Evolutionary conservation across 139 green algal species (phyloP).

Genomic region (Picochlorum sp.): DNA sequence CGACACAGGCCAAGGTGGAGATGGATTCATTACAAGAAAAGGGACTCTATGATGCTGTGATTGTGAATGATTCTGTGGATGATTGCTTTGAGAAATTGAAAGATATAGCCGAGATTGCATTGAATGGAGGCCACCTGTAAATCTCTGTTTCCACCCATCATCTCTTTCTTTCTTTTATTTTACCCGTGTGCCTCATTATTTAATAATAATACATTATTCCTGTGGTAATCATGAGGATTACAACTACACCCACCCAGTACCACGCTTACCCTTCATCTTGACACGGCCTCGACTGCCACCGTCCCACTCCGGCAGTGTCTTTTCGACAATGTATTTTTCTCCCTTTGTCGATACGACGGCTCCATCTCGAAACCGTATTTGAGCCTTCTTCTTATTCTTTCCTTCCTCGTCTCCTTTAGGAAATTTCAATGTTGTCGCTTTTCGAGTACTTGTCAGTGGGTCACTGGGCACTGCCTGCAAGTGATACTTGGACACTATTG

Average conservation of each 20-base stretch:
- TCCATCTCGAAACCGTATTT: conserved; percentile 51
- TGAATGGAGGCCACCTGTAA: conserved; percentile 13
- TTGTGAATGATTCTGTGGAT: conserved; percentile 70
- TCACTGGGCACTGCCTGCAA: conserved; percentile 3
- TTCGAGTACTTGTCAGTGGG: not conserved
- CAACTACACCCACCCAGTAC: not conserved
- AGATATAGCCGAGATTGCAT: conserved; percentile 24
- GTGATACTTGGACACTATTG: conserved; percentile 10
- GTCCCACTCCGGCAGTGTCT: conserved; percentile 21
- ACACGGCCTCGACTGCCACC: conserved; percentile 19
- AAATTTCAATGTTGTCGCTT: not conserved
- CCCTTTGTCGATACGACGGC: conserved; percentile 40
- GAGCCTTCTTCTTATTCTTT: not conserved
- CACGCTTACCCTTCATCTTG: conserved; percentile 4
- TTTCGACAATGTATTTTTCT: conserved; percentile 64
- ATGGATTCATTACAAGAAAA: conserved; percentile 51
- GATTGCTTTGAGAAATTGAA: conserved; percentile 37
- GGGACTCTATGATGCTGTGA: conserved; percentile 57
- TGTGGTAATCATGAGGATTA: too few species aligned
- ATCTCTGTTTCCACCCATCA: too few species aligned
- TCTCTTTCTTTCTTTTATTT: too few species aligned
- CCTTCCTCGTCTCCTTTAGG: not conserved
- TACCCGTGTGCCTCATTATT: too few species aligned
- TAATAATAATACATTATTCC: too few species aligned
- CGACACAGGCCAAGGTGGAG: conserved; percentile 52